Evolutionary conservation across 1,284 basidiomycete genomes (phyloP), one percentile per base, ranked within the genome.

Genomic region (Agroathelia rolfsii): DNA sequence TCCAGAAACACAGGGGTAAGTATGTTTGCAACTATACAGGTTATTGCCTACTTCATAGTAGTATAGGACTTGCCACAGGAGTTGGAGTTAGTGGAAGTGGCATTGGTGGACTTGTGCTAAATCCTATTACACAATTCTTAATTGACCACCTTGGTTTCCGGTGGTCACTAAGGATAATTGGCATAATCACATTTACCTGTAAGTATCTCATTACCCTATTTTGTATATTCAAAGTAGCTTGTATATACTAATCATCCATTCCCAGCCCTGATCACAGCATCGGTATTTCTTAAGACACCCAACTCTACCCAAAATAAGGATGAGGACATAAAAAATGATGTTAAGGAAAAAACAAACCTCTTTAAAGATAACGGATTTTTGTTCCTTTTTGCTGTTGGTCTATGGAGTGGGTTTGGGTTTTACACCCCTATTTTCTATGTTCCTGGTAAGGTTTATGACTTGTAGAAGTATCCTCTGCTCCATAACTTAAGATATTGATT

Each of bases 371-470:
- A 21, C n/a, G 22, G 33, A 10, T 37, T 37, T 16, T 19, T 34
- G 11, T 24, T 19, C 19, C 31, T 37, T 8, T 37, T 30, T 27
- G 17, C 32, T 13, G 30, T 37, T 11, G 36, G 36, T 9, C 18
- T 37, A n/a, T 25, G 33, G 24, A 37, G 36, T 23, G 36, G 32
- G 12, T 24, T 19, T 6, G 36, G 36, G 9, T 37, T 37, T 23
- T 37, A 37, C 15, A 25, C 26, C 18, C 36, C 36, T 15, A 35
- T 33, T 16, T 37, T 37, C 31, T 37, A 37, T 18, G 24, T 37
- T 12, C 36, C 36, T 22, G 30, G 36, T 37, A 15, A 24, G 31
- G 22, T 12, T n/a, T n/a, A n/a, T n/a, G n/a, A n/a, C n/a, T n/a
- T n/a, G n/a, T n/a, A n/a, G n/a, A n/a, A n/a, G n/a, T n/a, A n/a